Base-by-base conservation (phyloP, 768 basidiomycete species). In the Clathrus columnatus region DNA sequence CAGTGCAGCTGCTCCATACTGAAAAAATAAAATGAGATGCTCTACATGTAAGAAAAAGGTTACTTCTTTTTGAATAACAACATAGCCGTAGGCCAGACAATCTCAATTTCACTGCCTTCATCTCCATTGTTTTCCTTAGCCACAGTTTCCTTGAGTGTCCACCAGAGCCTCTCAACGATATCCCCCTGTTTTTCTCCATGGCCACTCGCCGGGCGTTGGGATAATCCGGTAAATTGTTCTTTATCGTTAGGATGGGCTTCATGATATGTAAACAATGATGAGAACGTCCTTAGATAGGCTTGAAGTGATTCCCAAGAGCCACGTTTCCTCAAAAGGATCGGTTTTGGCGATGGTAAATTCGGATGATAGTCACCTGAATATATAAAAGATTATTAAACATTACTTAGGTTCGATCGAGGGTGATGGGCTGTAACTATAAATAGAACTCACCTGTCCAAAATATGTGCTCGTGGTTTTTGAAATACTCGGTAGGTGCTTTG, bases 271-370 rank as follows among this genome's bases (percentile, higher is more conserved):
- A 85, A 81, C 48, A 88, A 68, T 1, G 86, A 70, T 61, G 84
- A 87, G 73, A 78, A 84, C 0, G 87, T 88, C 47, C 79, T 72
- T 18, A 91, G 70, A 64, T 90, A 91, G 1, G 72, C 76, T 5
- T 85, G 72, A 0, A 91, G 68, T 54, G 80, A 80, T 11, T 75
- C 73, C 85, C 84, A 87, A 0, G 78, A 75, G 75, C 84, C 79
- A 36, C 64, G 69, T 61, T 79, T 80, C 20, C 68, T 72, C 70
- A 91, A 70, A 57, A 85, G 72, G 49, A 83, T 72, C 0, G 78
- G 79, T 55, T 61, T 65, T 56, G 68, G 57, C 42, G 66, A 51
- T 45, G 75, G 61, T 59, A 70, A 54, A n/a, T 65, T 57, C 11
- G 76, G 72, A 60, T 73, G 68, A 61, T 81, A 69, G 16, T 70